Percentiles rank a stretch among this genome's conserved stretches.
Evolutionary conservation across 2,329 filamentous ascomycete genomes (phyloP).

Genomic region (Diaporthe sp.): DNA sequence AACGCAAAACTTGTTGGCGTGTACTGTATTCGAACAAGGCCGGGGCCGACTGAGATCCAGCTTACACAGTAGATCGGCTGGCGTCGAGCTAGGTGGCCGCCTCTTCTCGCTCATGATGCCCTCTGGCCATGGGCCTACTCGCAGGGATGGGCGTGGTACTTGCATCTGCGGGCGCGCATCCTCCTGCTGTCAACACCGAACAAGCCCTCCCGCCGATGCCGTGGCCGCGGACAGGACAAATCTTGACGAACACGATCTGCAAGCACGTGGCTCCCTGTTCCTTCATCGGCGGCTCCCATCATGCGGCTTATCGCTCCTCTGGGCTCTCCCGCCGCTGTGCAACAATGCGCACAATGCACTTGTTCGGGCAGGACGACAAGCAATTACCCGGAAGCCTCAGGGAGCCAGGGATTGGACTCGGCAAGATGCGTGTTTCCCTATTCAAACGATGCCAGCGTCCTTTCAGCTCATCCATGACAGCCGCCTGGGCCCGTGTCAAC

Average conservation of each 20-base stretch:
- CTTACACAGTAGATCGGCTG: neutral
- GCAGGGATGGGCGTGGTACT: slow-evolving; percentile 1
- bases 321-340: slow-evolving; percentile 16
- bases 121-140: neutral
- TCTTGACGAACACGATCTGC: slow-evolving; percentile 34
- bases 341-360: slow-evolving; percentile 22
- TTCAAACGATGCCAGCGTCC: slow-evolving; percentile 17
- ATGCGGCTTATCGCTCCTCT: slow-evolving; percentile 32
- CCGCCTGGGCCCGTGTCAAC: slow-evolving; percentile 25
- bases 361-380: slow-evolving; percentile 31
- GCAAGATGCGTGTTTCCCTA: slow-evolving; percentile 30
- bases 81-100: slow-evolving; percentile 15
- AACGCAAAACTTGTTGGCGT: neutral
- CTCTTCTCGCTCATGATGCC: neutral
- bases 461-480: slow-evolving; percentile 26
- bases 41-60: slow-evolving; percentile 12
- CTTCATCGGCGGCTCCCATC: slow-evolving; percentile 26
- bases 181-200: slow-evolving; percentile 17
- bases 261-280: slow-evolving; percentile 30
- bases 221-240: slow-evolving; percentile 14
- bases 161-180: neutral
- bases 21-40: neutral
- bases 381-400: slow-evolving; percentile 14
- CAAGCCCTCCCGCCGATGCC: slow-evolving; percentile 16
- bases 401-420: slow-evolving; percentile 7